Evolutionary conservation across 1,139 yeast species (phyloP), one percentile per base, ranked within the genome.

Genomic region (Yamadazyma oceani): DNA sequence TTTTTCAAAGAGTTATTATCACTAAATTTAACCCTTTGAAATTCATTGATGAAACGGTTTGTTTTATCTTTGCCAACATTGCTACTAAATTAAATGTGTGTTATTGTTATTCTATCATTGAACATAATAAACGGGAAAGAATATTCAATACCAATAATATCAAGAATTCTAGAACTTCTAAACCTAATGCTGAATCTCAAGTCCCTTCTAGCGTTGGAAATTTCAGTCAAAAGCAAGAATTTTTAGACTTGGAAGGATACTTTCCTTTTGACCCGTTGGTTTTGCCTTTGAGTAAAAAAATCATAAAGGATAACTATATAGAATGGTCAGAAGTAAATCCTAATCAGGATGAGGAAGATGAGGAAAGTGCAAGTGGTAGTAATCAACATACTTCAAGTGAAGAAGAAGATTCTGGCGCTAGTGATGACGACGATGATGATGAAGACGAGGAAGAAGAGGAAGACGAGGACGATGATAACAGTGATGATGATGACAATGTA

Each of bases 261-360:
- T 92, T 92, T 62, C 98, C 98, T 10, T 92, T 87, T 58, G 98
- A 92, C 65, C 98, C 98, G 1, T 64, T 92, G 46, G 80, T 85
- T 36, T 72, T 92, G 46, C 85, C 83, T 32, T 62, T 62, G 16
- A 75, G 88, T 39, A 80, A 80, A 49, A 62, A 62, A 26, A 43
- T 64, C 17, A 67, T 81, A 27, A 64, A 83, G 43, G 64, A 69
- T 22, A 75, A 70, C 26, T 88, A 84, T 56, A 79, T 89, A 21
- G 95, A 89, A 53, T 92, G 98, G 98, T 55, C 67, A 2, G 70
- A 67, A 30, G 77, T 69, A 17, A 69, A 70, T 39, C 75, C 75
- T 2, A 60, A 58, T 32, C 60, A 59, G 24, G 75, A 68, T 11
- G 80, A 77, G 32, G 88, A 81, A 35, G 88, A 82, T 32, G 84